Evolutionary conservation across 2,329 filamentous ascomycete species (phyloP), one percentile per base, ranked within the genome.

Genomic region (Periconia sp.): DNA sequence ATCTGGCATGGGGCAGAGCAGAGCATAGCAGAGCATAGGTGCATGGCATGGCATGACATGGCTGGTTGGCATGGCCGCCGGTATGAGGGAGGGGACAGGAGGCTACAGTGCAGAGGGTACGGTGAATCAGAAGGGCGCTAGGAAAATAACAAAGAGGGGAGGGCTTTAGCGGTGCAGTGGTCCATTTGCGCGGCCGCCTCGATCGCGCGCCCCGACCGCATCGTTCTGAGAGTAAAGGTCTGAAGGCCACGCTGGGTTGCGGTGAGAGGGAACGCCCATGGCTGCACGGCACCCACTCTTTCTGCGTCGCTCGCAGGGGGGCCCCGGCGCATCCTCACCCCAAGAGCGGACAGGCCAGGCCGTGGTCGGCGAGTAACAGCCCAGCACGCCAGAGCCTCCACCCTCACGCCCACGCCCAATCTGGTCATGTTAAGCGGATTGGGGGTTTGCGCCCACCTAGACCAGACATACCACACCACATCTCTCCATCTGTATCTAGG

Each of bases 181-280:
- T 65, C 44, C 57, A 53, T 58, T 59, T 57, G 62, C 60, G 56
- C 61, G 63, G 67, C 70, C 67, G 68, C 69, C 67, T 66, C 56
- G 59, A 70, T 74, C 70, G 71, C 71, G 69, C 69, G 69, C 71
- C 54, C 71, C 71, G 71, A 66, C 61, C 60, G 55, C 55, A 57
- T 60, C 11, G 11, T 13, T 62, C 66, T 69, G 61, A 66, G 64
- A 67, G 63, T 57, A 59, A 58, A 48, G 45, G 53, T 54, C 53
- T 56, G 57, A 64, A 64, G 62, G 65, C 33, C 33, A 37, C 33
- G 5, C 6, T 37, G 33, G 33, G 33, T 37, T 64, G 70, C 70
- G 71, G 69, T 73, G 71, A 70, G 63, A 51, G 63, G 61, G 62
- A 65, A 59, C 64, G 59, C 64, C 58, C 58, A 37, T 53, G 43